Base-by-base conservation (phyloP, 345 rosid genomes). In the Cochlearia excelsa region DNA sequence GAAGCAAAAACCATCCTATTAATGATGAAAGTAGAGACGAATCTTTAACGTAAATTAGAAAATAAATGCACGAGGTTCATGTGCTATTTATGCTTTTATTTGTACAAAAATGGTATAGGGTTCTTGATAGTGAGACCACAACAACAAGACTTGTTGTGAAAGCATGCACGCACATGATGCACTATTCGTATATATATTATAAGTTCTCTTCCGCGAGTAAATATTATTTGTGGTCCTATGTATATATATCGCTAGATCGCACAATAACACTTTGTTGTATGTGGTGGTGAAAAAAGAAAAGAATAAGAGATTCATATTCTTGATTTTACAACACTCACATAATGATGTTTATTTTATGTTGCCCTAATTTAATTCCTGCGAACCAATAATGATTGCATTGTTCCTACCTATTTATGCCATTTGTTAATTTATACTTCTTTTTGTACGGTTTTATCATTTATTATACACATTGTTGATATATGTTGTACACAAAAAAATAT, bases 51-150 rank as follows among this genome's bases (percentile, higher is more conserved):
- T 38, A 33, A 49, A 57, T 31, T 5, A 43, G 9, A 35, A 11
- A 9, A 44, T 5, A 30, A 30, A 46, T 2, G 39, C 74, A 62
- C 51, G 58, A 54, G 38, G 29, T 34, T 31, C 64, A 70, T 51
- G 53, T 69, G 52, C 33, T 48, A 63, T 49, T 31, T 55, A 56
- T 16, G 23, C 46, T 56, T 42, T 43, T 30, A 3, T 23, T 0
- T 45, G 48, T 41, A 55, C 34, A 37, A 51, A 33, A 50, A 63
- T n/a, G 26, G 74, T 29, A 57, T 63, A 16, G 2, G 68, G 45
- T 70, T 56, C 74, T 63, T 50, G 74, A 70, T 23, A 51, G 30
- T 43, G 30, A 51, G 65, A 63, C 54, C 37, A 63, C 39, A 56
- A 42, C 35, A 31, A 63, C 59, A 30, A 58, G 35, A 56, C 38